Base-by-base conservation (phyloP, 2,329 filamentous ascomycete genomes). In the Fusarium goolgardi region DNA sequence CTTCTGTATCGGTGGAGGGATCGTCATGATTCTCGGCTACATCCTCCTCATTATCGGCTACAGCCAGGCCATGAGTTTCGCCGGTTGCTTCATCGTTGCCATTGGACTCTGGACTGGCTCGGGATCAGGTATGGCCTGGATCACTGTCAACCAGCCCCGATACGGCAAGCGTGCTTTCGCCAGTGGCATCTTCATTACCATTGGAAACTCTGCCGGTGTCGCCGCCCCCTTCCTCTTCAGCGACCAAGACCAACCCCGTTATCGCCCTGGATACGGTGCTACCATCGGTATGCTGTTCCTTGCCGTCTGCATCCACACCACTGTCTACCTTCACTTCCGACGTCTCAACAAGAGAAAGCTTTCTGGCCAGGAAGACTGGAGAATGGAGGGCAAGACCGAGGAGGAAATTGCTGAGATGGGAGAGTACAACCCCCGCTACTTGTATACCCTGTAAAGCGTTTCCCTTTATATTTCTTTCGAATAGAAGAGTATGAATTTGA, bases 151-250 rank as follows among this genome's bases (percentile, higher is more conserved):
- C 60, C 82, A 85, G 34, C 88, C 89, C 1, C 81, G 88, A 8
- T 90, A 90, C 65, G 88, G 87, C 10, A 91, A 90, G 75, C 80
- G 89, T 27, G 87, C 88, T 0, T 85, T 86, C 9, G 88, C 86
- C 0, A 88, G 84, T 1, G 88, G 88, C 0, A 71, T 90, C 55
- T 87, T 90, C 70, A 78, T 90, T 13, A 88, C 83, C 3, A 83
- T 89, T 51, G 88, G 87, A 20, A 91, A 91, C 70, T 82, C 83
- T 41, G 83, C 84, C 18, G 89, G 89, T 8, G 87, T 91, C 34
- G 87, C 89, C 78, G 82, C 86, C 2, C 86, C 86, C 3, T 90
- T 90, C 73, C 75, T 86, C 0, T 87, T 86, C 60, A 78, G 79
- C 5, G 75, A 77, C 1, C 67, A 71, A 0, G 77, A 84, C 63